Base-by-base conservation (phyloP, 352 stramenopile species). In the Phytophthora syringae region DNA sequence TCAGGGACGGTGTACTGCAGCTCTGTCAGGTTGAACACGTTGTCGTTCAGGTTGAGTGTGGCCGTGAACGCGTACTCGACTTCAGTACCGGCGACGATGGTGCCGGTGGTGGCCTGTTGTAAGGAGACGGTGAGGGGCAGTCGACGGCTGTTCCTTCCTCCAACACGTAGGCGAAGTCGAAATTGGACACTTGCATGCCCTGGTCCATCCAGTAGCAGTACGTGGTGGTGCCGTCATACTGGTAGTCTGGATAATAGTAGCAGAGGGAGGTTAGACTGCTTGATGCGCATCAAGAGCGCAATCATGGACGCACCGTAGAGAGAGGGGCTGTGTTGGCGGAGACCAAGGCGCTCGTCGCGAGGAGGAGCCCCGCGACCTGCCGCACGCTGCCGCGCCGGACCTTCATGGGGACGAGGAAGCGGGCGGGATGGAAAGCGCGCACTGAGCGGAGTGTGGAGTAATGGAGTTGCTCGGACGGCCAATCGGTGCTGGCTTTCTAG, bases 151-250 rank as follows among this genome's bases (percentile, higher is more conserved):
- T 73, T 13, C 73, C 82, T 28, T 89, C 58, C 21, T 72, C 52
- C n/a, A 82, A 62, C 30, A 92, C 72, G 45, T 92, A 90, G 50
- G 82, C 79, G 11, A 85, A 88, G 61, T 93, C 83, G 52, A 90
- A 76, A 58, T 84, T 89, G 57, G 74, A 71, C 50, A 93, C 79
- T 39, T 82, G 70, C 69, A 93, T 76, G 34, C 82, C 81, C 64
- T 93, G 85, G 60, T 90, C 70, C 61, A 93, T 72, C 72, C 76
- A 87, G 72, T 90, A 92, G 80, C 85, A 93, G 59, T 92, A 92
- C n/a, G 82, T 90, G 53, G 84, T 90, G 52, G 75, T 74, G 57
- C 80, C 82, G 54, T 91, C 81, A 37, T 90, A 91, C 53, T 84
- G 34, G 65, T 93, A 93, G 58, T 93, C 84, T 92, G 27, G 12